Evolutionary conservation across 208 protist genomes (phyloP).

Genomic region (Pavlovales sp.): DNA sequence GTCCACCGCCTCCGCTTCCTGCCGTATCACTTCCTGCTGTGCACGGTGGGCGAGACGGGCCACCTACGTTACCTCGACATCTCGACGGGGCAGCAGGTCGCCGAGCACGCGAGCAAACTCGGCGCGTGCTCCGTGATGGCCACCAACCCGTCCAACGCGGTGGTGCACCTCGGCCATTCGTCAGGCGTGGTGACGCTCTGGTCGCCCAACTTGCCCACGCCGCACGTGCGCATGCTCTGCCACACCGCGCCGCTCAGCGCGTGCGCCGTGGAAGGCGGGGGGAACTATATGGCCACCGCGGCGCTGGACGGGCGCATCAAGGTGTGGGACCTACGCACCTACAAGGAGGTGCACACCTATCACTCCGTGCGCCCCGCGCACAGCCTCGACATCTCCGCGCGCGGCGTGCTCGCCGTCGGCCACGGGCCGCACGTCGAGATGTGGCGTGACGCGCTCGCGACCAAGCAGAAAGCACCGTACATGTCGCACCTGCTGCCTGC

Average conservation of each 20-base stretch:
- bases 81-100: constrained; percentile 81
- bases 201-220: constrained; percentile 84
- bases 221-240: constrained; percentile 88
- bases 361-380: constrained; percentile 52
- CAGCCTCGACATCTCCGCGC: constrained; percentile 63
- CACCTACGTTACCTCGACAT: constrained; percentile 72
- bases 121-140: constrained; percentile 72
- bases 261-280: constrained; percentile 70
- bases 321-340: constrained; percentile 94
- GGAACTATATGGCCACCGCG: constrained; percentile 84
- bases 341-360: constrained; percentile 71
- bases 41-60: constrained; percentile 65
- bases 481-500: constrained; percentile 55
- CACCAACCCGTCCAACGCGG: constrained; percentile 86
- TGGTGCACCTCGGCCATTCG: constrained; percentile 81
- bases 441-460: constrained; percentile 49
- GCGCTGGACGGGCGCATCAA: constrained; percentile 88
- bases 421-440: constrained; percentile 26
- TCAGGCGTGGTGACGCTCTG: constrained; percentile 89
- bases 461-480: constrained; percentile 62
- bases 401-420: constrained; percentile 67
- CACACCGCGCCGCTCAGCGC: constrained; percentile 66
- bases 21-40: constrained; percentile 93
- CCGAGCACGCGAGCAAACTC: constrained; percentile 71
- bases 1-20: constrained; percentile 88